phyloP scores from a whole-genome alignment of 108 stramenopile genomes.

The Epithemia pelagica region DNA sequence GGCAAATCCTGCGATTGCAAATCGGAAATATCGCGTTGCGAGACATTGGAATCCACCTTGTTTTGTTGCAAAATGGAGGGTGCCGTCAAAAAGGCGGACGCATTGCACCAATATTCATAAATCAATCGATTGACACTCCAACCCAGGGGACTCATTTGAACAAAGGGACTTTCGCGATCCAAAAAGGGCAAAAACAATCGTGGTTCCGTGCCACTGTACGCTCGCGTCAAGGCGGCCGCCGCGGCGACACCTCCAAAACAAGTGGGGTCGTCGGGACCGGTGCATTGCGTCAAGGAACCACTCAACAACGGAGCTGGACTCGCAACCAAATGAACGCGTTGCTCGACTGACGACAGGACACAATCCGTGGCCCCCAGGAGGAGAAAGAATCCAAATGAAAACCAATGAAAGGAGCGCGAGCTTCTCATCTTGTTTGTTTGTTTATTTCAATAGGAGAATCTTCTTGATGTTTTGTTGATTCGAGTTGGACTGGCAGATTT shows the following conservation, averaged over 20 bases:
- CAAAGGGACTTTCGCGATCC: constrained; percentile 2
- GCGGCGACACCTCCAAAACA: constrained; percentile 4
- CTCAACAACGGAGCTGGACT: not conserved
- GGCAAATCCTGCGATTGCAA: constrained; percentile 19
- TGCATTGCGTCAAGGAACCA: not conserved
- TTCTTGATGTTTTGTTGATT: too few species aligned
- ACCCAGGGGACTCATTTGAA: constrained; percentile 26
- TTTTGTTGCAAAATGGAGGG: constrained; percentile 16
- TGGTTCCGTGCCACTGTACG: not conserved
- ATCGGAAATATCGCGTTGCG: constrained; percentile 13
- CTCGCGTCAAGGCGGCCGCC: not conserved
- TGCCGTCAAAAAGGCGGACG: constrained; percentile 8
- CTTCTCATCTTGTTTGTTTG: too few species aligned
- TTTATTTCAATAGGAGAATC: too few species aligned
- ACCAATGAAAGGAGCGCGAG: too few species aligned
- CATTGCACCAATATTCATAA: constrained; percentile 8
- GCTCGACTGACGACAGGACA: too few species aligned
- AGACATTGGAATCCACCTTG: too few species aligned
- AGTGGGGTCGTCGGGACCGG: not conserved
- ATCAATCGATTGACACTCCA: constrained; percentile 18
- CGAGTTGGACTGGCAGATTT: too few species aligned
- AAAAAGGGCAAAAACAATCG: not conserved
- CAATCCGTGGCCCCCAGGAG: too few species aligned
- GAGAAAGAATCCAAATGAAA: too few species aligned
- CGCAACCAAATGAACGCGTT: not conserved